Percentiles rank a stretch among this genome's conserved stretches.
These are phyloP conservation scores for Diversispora epigaea DNA, from an alignment of 192 early-diverging fungal genomes.

Conservation along the genomic window DNA sequence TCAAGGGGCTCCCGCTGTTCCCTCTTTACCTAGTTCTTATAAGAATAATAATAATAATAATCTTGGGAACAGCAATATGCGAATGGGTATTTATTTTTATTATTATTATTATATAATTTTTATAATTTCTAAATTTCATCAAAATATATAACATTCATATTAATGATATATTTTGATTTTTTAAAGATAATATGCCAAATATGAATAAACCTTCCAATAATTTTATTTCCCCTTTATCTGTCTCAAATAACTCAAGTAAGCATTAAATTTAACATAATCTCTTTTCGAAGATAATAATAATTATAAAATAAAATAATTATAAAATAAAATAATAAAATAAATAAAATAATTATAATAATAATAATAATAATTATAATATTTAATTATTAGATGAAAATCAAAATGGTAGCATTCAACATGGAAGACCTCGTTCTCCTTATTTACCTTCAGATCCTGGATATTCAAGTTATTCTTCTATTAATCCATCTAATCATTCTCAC, in stretches of 20 bases:
- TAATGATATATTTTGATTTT: too few species aligned
- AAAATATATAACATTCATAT: too few species aligned
- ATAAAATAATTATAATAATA: neutral
- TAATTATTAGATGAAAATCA: neutral
- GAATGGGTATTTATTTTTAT: neutral
- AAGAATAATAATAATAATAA: neutral
- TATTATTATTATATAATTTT: neutral
- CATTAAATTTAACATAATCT: too few species aligned
- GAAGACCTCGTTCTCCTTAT: conserved; percentile 4
- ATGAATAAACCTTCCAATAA: too few species aligned
- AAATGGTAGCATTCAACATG: neutral
- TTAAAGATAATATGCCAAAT: too few species aligned
- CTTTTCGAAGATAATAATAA: too few species aligned
- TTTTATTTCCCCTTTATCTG: too few species aligned
- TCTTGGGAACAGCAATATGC: neutral
- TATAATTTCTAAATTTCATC: too few species aligned
- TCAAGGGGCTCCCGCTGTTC: conserved; percentile 49
- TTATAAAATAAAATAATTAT: too few species aligned
- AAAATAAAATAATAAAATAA: too few species aligned
- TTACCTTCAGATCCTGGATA: conserved; percentile 16
- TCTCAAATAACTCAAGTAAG: too few species aligned
- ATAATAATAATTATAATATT: neutral
- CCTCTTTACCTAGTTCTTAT: conserved; percentile 36
- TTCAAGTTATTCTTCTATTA: neutral
- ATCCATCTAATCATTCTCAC: neutral